Evolutionary conservation across 345 rosid genomes (phyloP).

Genomic region (Streptanthus diversifolius): DNA sequence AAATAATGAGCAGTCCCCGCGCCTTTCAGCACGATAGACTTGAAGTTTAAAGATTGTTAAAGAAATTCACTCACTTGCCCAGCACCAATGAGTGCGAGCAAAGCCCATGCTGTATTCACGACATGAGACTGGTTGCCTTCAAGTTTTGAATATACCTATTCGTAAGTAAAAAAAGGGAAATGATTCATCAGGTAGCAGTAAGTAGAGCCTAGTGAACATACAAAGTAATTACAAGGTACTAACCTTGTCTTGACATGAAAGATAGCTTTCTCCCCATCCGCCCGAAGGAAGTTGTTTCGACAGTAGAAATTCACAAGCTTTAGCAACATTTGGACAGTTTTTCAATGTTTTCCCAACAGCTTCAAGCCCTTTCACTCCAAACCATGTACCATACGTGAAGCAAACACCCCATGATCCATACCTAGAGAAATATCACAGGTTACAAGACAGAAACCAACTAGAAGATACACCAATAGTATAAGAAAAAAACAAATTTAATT

Average conservation of each 20-base stretch:
- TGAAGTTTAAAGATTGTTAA: neutral
- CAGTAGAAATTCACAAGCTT: conserved; percentile 81
- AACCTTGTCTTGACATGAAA: conserved; percentile 91
- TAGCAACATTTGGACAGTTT: conserved; percentile 54
- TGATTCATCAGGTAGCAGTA: neutral
- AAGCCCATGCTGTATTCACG: conserved; percentile 67
- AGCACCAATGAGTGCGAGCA: conserved; percentile 55
- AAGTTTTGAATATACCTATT: conserved; percentile 53
- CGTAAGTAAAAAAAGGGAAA: neutral
- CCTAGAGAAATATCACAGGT: conserved; percentile 41
- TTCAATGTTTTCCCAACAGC: conserved; percentile 69
- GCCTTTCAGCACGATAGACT: neutral
- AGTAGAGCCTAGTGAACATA: neutral
- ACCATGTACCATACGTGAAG: conserved; percentile 84
- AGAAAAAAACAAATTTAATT: neutral
- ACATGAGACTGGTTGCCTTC: conserved; percentile 54
- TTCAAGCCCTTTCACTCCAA: conserved; percentile 70
- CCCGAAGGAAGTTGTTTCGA: conserved; percentile 81
- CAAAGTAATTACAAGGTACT: neutral
- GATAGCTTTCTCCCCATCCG: conserved; percentile 99
- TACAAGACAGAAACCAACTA: neutral
- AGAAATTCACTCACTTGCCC: conserved; percentile 49
- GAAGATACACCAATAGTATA: neutral
- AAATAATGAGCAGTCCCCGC: neutral
- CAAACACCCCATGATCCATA: conserved; percentile 97